Conservation (phyloP, 345 rosid genomes). For the Populus euphratica region DNA sequence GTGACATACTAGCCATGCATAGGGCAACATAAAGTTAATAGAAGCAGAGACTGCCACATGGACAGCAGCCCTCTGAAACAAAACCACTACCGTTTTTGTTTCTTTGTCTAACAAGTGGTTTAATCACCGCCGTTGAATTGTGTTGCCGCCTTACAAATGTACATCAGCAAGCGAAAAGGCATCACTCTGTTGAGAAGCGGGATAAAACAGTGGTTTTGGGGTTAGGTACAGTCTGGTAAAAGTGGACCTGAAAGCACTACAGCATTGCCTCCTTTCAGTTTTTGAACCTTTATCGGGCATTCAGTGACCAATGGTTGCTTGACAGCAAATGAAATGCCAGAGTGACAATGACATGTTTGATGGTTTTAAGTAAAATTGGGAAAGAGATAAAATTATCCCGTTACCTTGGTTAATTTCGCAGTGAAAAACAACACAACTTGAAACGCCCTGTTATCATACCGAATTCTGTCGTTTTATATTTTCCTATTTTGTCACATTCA, state of each 20-base stretch:
- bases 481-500: too few species aligned
- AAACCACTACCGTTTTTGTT: constrained; percentile 20
- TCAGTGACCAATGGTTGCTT: background rate
- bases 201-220: too few species aligned
- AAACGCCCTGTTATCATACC: too few species aligned
- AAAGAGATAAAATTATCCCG: too few species aligned
- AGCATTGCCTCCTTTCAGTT: background rate
- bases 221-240: background rate
- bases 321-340: background rate
- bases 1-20: constrained; percentile 62
- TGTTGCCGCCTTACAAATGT: background rate
- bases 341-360: background rate
- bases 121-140: constrained; percentile 5
- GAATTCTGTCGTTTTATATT: too few species aligned
- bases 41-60: constrained; percentile 45
- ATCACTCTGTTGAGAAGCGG: too few species aligned
- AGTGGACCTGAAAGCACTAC: background rate
- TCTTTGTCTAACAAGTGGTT: constrained; percentile 2
- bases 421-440: too few species aligned
- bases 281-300: background rate
- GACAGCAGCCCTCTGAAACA: background rate
- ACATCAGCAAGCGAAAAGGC: too few species aligned
- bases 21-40: constrained; percentile 44
- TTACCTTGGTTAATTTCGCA: too few species aligned
- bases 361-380: background rate